phyloP scores from a whole-genome alignment of 768 basidiomycete genomes.

The Termitomyces titanicus region DNA sequence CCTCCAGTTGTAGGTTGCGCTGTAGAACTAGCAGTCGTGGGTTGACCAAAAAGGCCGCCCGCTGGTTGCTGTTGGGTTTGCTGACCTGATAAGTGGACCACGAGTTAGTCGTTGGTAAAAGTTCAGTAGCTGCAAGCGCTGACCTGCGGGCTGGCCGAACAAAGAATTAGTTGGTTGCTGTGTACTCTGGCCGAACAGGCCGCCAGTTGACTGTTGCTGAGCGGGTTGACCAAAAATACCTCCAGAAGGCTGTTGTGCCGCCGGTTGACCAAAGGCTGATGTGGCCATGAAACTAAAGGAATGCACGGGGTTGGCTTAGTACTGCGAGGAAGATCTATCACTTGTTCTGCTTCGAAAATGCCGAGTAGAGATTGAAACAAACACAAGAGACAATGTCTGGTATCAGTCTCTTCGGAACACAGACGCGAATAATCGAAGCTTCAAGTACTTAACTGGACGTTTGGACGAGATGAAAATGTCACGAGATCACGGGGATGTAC shows the following conservation, averaged over 20 bases:
- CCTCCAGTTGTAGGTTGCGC: conserved; percentile 17
- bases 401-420: no score
- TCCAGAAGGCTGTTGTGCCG: conserved; percentile 19
- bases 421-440: no score
- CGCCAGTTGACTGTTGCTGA: conserved; percentile 18
- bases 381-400: not conserved
- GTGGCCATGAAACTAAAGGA: conserved; percentile 14
- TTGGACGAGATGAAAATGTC: not conserved
- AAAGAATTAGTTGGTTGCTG: conserved; percentile 7
- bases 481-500: conserved; percentile 5
- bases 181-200: conserved; percentile 26
- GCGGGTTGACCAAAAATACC: conserved; percentile 27
- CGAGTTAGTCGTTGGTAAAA: not conserved
- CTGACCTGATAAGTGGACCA: conserved; percentile 29
- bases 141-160: conserved; percentile 28
- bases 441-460: no score
- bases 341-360: not conserved
- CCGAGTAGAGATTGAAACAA: no score
- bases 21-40: conserved; percentile 1
- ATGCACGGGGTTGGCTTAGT: conserved; percentile 25
- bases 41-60: conserved; percentile 19
- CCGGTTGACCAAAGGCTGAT: conserved; percentile 27
- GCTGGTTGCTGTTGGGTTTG: conserved; percentile 26
- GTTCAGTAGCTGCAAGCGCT: conserved; percentile 14
- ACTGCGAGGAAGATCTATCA: conserved; percentile 25